phyloP scores from a whole-genome alignment of 2,329 filamentous ascomycete genomes.

The Pochonia chlamydosporia region DNA sequence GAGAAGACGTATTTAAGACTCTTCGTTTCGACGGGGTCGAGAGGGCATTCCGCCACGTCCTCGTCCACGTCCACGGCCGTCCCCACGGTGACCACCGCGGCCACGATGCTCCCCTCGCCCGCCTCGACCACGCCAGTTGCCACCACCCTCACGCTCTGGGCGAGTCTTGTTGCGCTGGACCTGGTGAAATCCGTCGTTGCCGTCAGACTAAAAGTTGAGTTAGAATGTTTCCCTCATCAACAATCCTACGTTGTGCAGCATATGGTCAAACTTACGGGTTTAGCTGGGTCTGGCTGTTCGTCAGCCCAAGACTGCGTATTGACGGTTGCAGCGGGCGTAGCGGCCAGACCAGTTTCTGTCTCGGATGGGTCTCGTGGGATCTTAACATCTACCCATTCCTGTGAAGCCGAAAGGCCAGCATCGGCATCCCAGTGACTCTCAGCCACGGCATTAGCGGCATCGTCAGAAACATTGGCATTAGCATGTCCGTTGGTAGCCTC shows the following conservation, averaged over 20 bases:
- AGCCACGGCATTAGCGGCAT: slow-evolving; percentile 54
- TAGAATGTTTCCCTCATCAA: not conserved
- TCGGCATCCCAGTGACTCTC: slow-evolving; percentile 60
- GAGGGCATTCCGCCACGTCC: slow-evolving; percentile 30
- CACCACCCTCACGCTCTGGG: slow-evolving; percentile 45
- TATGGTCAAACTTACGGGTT: slow-evolving; percentile 33
- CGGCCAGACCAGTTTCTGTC: slow-evolving; percentile 60
- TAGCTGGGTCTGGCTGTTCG: slow-evolving; percentile 56
- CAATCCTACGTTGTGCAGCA: not conserved
- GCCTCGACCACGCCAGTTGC: slow-evolving; percentile 29
- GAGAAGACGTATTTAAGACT: slow-evolving; percentile 26
- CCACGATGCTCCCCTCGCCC: slow-evolving; percentile 46
- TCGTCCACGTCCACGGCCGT: slow-evolving; percentile 36
- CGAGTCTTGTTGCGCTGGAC: slow-evolving; percentile 58
- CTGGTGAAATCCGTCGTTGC: slow-evolving; percentile 66
- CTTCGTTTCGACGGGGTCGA: slow-evolving; percentile 32
- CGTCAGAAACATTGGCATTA: slow-evolving; percentile 47
- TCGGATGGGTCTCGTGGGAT: slow-evolving; percentile 68
- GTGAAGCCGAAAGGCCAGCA: slow-evolving; percentile 41
- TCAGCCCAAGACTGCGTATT: slow-evolving; percentile 75
- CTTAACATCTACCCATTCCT: slow-evolving; percentile 68
- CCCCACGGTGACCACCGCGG: slow-evolving; percentile 44
- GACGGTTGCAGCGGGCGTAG: slow-evolving; percentile 50
- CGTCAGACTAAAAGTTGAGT: slow-evolving; percentile 23
- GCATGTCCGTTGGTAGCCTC: slow-evolving; percentile 36